These are phyloP conservation scores for Termitomyces sp. DNA, from an alignment of 768 basidiomycete species.

Conservation along the genomic window DNA sequence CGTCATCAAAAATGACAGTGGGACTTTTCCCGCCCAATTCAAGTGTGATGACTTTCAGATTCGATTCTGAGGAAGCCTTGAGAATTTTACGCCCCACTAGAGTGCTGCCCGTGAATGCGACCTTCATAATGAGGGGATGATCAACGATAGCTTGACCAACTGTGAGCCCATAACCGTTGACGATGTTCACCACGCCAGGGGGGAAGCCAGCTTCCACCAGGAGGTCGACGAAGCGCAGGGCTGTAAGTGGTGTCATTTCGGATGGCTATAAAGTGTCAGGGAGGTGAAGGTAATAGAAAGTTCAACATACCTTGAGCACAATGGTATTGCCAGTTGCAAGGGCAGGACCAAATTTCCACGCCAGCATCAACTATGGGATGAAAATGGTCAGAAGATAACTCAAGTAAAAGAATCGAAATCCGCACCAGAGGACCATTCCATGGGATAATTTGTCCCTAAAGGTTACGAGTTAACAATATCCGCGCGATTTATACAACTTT, in stretches of 20 bases:
- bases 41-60: slow-evolving; percentile 79
- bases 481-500: neutral
- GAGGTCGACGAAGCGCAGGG: slow-evolving; percentile 43
- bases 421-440: slow-evolving; percentile 40
- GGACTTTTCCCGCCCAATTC: slow-evolving; percentile 80
- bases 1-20: slow-evolving; percentile 67
- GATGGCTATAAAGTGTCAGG: slow-evolving; percentile 41
- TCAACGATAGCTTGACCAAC: slow-evolving; percentile 58
- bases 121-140: slow-evolving; percentile 56
- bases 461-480: neutral
- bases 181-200: slow-evolving; percentile 62
- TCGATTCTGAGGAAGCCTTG: slow-evolving; percentile 73
- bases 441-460: slow-evolving; percentile 44
- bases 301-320: slow-evolving; percentile 37
- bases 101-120: slow-evolving; percentile 83
- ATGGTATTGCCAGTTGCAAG: slow-evolving; percentile 49
- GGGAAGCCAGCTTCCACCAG: slow-evolving; percentile 64
- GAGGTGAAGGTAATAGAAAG: neutral
- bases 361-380: slow-evolving; percentile 16
- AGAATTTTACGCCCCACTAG: slow-evolving; percentile 73
- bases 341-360: slow-evolving; percentile 24
- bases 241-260: slow-evolving; percentile 59
- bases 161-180: slow-evolving; percentile 53
- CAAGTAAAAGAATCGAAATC: neutral
- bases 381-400: neutral